These are phyloP conservation scores for Pseudocercospora fijiensis DNA, from an alignment of 2,329 filamentous ascomycete species.

Conservation along the genomic window DNA sequence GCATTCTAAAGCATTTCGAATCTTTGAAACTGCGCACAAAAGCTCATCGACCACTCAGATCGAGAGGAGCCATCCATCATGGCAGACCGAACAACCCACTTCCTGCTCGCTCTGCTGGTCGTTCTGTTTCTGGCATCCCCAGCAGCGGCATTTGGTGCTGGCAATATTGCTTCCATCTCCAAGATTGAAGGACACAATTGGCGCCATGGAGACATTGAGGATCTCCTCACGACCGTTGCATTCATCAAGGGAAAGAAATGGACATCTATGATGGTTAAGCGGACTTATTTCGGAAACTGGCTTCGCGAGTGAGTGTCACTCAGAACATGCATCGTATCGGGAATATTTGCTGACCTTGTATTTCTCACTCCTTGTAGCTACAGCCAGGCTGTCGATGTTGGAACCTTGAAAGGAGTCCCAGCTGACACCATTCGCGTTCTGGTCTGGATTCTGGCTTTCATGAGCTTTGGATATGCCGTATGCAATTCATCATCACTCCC, in stretches of 20 bases:
- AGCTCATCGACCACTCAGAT: neutral
- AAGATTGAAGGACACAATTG: constrained; percentile 51
- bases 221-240: constrained; percentile 51
- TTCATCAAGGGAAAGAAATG: constrained; percentile 29
- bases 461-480: constrained; percentile 58
- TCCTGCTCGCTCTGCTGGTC: constrained; percentile 32
- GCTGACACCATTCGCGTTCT: constrained; percentile 56
- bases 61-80: neutral
- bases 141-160: constrained; percentile 47
- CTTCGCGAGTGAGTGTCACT: too few species aligned
- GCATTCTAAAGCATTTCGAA: neutral
- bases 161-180: constrained; percentile 48
- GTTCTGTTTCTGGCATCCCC: constrained; percentile 34
- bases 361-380: too few species aligned
- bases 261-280: constrained; percentile 64
- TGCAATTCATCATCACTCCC: too few species aligned
- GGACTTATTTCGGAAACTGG: constrained; percentile 35
- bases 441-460: constrained; percentile 56
- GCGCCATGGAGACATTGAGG: constrained; percentile 55
- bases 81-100: constrained; percentile 16
- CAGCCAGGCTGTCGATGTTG: constrained; percentile 56
- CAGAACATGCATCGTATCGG: too few species aligned
- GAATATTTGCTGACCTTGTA: too few species aligned
- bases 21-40: neutral
- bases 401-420: constrained; percentile 54